Base-by-base conservation (phyloP, 805 yeast species). In the Wickerhamiella bombiphila region DNA sequence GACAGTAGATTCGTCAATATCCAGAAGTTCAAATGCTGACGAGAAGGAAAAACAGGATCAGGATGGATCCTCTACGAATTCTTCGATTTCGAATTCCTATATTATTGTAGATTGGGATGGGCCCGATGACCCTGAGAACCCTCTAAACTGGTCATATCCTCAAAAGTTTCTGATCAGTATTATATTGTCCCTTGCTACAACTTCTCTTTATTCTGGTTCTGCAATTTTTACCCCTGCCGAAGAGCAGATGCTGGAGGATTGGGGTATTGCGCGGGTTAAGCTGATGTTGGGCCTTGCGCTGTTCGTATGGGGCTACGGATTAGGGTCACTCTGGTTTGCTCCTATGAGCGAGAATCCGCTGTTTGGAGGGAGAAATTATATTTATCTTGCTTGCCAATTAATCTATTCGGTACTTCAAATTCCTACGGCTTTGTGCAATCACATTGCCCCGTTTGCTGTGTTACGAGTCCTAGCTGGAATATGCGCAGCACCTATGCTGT, bases 211-310 rank as follows among this genome's bases (percentile, higher is more conserved):
- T 48, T 64, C 70, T 63, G 75, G 72, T 5, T 64, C 79, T 0
- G 68, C 77, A 3, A 64, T 71, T 22, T 70, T 65, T 49, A 64
- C 76, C 0, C 76, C 79, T 1, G 72, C 74, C 19, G 57, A 66
- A 34, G 58, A 53, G 20, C 51, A 57, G 17, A 55, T 73, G 29
- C 61, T 57, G 55, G 56, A 54, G 25, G 66, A 66, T 24, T 68
- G 70, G 46, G 38, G 52, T 9, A 57, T 65, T 13, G 51, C 65
- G 8, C 55, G 57, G 29, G 62, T 61, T 2, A 57, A 59, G 11
- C 70, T 73, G 0, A 56, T 66, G 3, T 53, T 74, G 28, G 74
- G 75, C 1, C 55, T 74, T 40, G 55, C 74, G 0, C 37, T 71
- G 30, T 73, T 67, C 45, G 76, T 72, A 7, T 46, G 70, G 24